Conservation (phyloP, 2,329 filamentous ascomycete genomes). For the Arthrobotrys musiformis region DNA sequence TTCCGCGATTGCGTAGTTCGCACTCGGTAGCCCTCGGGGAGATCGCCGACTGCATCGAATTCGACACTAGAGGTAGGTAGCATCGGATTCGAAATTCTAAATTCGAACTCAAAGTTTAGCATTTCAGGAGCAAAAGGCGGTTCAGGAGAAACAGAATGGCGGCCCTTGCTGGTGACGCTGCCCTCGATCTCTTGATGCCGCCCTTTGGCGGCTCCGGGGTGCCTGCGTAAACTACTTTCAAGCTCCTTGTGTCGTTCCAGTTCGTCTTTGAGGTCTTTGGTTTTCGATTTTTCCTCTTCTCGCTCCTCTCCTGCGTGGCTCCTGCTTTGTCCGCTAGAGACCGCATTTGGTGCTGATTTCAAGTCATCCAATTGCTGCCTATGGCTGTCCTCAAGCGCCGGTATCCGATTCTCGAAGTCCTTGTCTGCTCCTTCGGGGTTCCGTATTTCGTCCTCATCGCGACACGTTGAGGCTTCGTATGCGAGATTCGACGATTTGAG, state of each 20-base stretch:
- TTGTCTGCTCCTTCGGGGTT: not conserved
- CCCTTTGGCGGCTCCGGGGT: not conserved
- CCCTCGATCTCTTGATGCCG: not conserved
- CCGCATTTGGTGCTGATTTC: too few species aligned
- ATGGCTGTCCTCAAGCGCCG: too few species aligned
- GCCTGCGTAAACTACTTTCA: not conserved
- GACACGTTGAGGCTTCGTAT: not conserved
- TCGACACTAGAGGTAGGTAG: conserved; percentile 1
- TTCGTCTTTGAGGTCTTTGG: not conserved
- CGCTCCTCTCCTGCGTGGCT: too few species aligned
- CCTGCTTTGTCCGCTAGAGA: too few species aligned
- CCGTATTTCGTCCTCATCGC: not conserved
- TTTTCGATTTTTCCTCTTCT: not conserved
- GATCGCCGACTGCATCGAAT: not conserved
- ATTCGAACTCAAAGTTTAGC: not conserved
- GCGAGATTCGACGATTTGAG: not conserved
- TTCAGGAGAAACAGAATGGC: not conserved
- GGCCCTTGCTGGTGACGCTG: not conserved
- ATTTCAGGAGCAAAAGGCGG: not conserved
- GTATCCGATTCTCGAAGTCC: not conserved
- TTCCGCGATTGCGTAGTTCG: conserved; percentile 6
- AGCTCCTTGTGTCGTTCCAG: not conserved
- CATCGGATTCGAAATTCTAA: not conserved
- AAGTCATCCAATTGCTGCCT: too few species aligned
- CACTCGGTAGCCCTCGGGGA: not conserved